Evolutionary conservation across 148 eudicot species (phyloP).

Genomic region (Limonium bicolor): DNA sequence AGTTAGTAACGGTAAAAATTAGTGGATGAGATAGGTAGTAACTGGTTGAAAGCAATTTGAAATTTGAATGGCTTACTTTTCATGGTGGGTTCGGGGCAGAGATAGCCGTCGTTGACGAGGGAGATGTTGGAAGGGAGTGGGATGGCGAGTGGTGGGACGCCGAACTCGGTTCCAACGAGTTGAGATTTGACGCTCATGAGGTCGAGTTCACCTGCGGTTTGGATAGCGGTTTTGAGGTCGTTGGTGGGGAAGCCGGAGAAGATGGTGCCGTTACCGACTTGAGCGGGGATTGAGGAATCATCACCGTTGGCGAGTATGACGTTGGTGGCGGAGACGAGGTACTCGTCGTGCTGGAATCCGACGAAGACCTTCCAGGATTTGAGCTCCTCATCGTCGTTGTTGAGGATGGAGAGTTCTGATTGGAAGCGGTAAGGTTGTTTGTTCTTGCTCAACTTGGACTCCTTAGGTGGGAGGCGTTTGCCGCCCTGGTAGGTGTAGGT

Average conservation of each 20-base stretch:
- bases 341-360: conserved; percentile 28
- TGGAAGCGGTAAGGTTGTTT: conserved; percentile 1
- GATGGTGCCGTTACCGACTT: conserved; percentile 28
- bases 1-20: not conserved
- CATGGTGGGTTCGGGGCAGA: conserved; percentile 16
- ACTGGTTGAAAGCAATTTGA: no score
- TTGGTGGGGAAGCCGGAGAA: conserved; percentile 23
- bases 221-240: conserved; percentile 41
- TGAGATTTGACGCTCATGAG: conserved; percentile 25
- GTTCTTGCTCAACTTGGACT: not conserved
- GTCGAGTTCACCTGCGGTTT: conserved; percentile 49
- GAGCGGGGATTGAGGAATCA: conserved; percentile 20
- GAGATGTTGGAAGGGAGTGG: conserved; percentile 25
- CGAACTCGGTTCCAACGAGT: conserved; percentile 68
- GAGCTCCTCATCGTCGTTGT: conserved; percentile 5
- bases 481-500: not conserved
- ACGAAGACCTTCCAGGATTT: conserved; percentile 13
- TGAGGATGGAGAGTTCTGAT: not conserved
- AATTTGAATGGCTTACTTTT: conserved; percentile 5
- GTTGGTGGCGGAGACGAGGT: conserved; percentile 27
- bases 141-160: conserved; percentile 27
- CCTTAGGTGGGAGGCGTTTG: not conserved
- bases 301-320: conserved; percentile 33
- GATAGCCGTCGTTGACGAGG: conserved; percentile 34
- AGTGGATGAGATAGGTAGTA: not conserved